Evolutionary conservation across 176 grass and related monocot genomes (phyloP).

Genomic region (Rhipidocladum racemiflorum): DNA sequence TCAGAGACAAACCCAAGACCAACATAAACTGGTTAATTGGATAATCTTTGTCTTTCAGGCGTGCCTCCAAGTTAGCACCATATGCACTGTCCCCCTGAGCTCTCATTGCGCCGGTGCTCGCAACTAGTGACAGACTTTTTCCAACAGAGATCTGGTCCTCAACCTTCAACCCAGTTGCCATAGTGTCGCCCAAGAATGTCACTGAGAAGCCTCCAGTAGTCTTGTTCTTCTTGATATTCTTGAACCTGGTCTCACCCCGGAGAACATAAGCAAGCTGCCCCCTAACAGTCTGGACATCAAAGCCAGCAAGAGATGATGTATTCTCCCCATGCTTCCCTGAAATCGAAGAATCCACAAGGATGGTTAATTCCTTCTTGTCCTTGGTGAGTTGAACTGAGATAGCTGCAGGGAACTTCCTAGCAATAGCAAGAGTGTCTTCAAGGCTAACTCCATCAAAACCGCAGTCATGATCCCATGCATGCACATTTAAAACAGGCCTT

Average conservation of each 20-base stretch:
- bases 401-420: constrained; percentile 55
- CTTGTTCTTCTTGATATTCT: constrained; percentile 85
- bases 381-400: constrained; percentile 74
- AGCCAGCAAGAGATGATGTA: constrained; percentile 74
- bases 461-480: constrained; percentile 95
- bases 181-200: constrained; percentile 76
- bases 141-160: constrained; percentile 80
- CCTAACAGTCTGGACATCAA: constrained; percentile 78
- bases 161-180: constrained; percentile 74
- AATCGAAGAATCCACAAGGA: constrained; percentile 85
- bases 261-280: constrained; percentile 70
- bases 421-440: constrained; percentile 69
- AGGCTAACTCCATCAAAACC: constrained; percentile 89
- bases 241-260: constrained; percentile 82
- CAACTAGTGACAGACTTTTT: constrained; percentile 58
- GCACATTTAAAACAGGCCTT: constrained; percentile 64
- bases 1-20: constrained; percentile 72
- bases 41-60: constrained; percentile 68
- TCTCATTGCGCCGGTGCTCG: constrained; percentile 61
- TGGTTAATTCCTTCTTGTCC: constrained; percentile 90
- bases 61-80: constrained; percentile 79
- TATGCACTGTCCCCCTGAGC: constrained; percentile 69
- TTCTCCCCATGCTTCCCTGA: constrained; percentile 79
- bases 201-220: constrained; percentile 78
- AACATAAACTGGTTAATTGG: constrained; percentile 58